phyloP scores from a whole-genome alignment of 2,329 filamentous ascomycete species.

The Phaeosphaeria sp. region DNA sequence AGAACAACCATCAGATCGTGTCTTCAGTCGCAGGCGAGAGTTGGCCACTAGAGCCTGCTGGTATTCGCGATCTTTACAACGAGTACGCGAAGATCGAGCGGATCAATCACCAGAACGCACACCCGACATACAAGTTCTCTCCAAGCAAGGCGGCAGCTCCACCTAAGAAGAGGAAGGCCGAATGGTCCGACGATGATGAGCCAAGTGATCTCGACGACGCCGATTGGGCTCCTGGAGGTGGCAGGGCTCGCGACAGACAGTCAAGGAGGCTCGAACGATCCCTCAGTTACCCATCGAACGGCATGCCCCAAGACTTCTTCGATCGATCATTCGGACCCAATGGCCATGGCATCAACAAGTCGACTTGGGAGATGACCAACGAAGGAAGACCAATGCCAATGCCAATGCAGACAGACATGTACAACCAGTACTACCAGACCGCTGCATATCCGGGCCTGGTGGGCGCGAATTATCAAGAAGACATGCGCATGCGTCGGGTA shows the following conservation, averaged over 20 bases:
- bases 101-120: conserved; percentile 81
- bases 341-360: conserved; percentile 49
- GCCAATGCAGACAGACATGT: conserved; percentile 50
- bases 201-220: conserved; percentile 52
- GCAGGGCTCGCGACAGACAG: conserved; percentile 27
- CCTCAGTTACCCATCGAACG: conserved; percentile 34
- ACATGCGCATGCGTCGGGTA: conserved; percentile 53
- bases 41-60: conserved; percentile 82
- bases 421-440: conserved; percentile 61
- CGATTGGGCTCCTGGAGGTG: conserved; percentile 45
- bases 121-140: conserved; percentile 93
- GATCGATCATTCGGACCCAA: conserved; percentile 38
- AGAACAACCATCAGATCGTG: conserved; percentile 93
- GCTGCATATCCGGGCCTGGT: conserved; percentile 52
- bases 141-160: conserved; percentile 71
- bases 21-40: conserved; percentile 86
- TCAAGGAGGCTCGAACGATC: conserved; percentile 32
- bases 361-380: conserved; percentile 61
- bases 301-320: conserved; percentile 32
- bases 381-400: conserved; percentile 58
- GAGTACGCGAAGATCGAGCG: conserved; percentile 81
- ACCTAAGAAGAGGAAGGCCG: conserved; percentile 57
- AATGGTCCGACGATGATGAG: conserved; percentile 47
- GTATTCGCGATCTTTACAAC: conserved; percentile 77
- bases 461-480: conserved; percentile 33